Evolutionary conservation across 495 filamentous ascomycete genomes (phyloP).

Genomic region (Cetradonia linearis): DNA sequence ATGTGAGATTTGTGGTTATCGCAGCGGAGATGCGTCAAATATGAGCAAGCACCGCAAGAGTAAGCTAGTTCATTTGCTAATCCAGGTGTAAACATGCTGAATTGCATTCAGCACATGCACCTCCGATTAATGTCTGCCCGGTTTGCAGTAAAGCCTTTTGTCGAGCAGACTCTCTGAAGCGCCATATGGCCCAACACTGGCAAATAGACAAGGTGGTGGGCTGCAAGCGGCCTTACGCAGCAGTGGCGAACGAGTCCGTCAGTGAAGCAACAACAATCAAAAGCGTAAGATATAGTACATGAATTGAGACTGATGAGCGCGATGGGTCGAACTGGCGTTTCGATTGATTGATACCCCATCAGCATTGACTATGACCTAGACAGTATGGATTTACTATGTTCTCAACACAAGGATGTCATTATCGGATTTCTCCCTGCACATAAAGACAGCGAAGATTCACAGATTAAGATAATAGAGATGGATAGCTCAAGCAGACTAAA

Average conservation of each 20-base stretch:
- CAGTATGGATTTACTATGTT: not conserved
- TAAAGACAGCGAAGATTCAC: not conserved
- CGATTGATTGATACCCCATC: not conserved
- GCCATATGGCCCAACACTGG: constrained; percentile 16
- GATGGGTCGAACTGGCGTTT: not conserved
- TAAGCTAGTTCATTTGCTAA: not conserved
- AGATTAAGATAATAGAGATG: too few relatives aligned
- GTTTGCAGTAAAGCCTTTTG: constrained; percentile 18
- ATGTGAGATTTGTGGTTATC: constrained; percentile 26
- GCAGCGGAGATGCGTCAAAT: constrained; percentile 21
- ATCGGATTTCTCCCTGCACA: not conserved
- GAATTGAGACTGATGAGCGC: not conserved
- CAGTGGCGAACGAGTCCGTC: not conserved
- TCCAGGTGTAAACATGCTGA: not conserved
- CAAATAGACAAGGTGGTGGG: not conserved
- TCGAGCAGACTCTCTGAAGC: constrained; percentile 17
- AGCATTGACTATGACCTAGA: not conserved
- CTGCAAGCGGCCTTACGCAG: constrained; percentile 5
- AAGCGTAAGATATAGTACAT: not conserved
- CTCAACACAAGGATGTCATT: not conserved
- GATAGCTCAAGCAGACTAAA: too few relatives aligned
- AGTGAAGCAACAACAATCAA: not conserved
- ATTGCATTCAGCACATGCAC: constrained; percentile 10
- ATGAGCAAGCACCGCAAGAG: constrained; percentile 23
- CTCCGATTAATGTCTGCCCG: constrained; percentile 14